phyloP scores from a whole-genome alignment of 495 filamentous ascomycete genomes.

The Penicillium parvum region DNA sequence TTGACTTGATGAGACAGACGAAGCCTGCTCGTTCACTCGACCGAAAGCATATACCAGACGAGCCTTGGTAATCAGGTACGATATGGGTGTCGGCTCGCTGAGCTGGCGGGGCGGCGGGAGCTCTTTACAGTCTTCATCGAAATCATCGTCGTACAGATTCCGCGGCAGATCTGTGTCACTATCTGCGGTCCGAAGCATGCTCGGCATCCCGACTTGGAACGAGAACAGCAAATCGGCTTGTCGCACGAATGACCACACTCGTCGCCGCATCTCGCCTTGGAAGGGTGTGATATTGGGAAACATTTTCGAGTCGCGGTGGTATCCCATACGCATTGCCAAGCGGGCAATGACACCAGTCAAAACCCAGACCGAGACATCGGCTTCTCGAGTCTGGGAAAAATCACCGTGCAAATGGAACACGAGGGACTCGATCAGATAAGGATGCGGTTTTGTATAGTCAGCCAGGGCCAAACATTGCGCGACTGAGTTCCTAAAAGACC shows the following conservation, averaged over 20 bases:
- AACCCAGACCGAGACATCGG: slow-evolving; percentile 78
- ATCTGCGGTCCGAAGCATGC: slow-evolving; percentile 77
- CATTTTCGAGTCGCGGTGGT: slow-evolving; percentile 84
- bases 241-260: slow-evolving; percentile 83
- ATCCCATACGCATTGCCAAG: slow-evolving; percentile 90
- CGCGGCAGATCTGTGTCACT: slow-evolving; percentile 81
- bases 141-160: slow-evolving; percentile 93
- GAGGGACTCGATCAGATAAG: slow-evolving; percentile 84
- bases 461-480: slow-evolving; percentile 83
- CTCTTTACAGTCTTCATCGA: slow-evolving; percentile 69
- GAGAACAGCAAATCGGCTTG: slow-evolving; percentile 83
- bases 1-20: slow-evolving; percentile 38
- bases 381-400: slow-evolving; percentile 70
- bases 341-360: slow-evolving; percentile 75
- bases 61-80: slow-evolving; percentile 81
- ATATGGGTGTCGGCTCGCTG: slow-evolving; percentile 77
- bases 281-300: slow-evolving; percentile 81
- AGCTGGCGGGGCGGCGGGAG: slow-evolving; percentile 71
- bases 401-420: slow-evolving; percentile 82
- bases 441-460: slow-evolving; percentile 83
- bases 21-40: slow-evolving; percentile 51
- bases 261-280: slow-evolving; percentile 84
- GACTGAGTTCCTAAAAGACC: slow-evolving; percentile 72
- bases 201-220: slow-evolving; percentile 85
- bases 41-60: slow-evolving; percentile 60